Conservation (phyloP, 1,139 yeast genomes). For the Diutina catenulata region DNA sequence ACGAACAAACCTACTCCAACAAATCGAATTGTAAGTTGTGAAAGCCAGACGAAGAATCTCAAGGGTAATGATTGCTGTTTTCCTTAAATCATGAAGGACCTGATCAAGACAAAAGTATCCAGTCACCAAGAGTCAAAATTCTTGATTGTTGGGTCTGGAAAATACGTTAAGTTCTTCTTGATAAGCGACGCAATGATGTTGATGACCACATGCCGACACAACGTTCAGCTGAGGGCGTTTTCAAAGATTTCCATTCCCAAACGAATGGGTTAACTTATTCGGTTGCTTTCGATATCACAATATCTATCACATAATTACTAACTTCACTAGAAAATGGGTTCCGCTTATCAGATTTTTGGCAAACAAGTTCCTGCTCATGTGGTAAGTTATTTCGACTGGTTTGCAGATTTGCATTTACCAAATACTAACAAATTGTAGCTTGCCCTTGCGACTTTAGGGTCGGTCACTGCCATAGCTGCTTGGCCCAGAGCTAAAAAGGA, state of each 20-base stretch:
- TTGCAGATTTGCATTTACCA: not conserved
- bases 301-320: not conserved
- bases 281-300: not conserved
- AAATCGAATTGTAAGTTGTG: too few species aligned
- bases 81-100: too few species aligned
- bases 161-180: too few species aligned
- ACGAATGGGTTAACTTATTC: not conserved
- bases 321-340: slow-evolving; percentile 31
- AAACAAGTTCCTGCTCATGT: slow-evolving; percentile 53
- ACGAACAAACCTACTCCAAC: too few species aligned
- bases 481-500: slow-evolving; percentile 26
- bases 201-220: not conserved
- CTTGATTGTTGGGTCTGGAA: too few species aligned
- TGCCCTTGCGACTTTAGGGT: slow-evolving; percentile 33
- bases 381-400: slow-evolving; percentile 24
- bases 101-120: too few species aligned
- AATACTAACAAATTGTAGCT: slow-evolving; percentile 18
- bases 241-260: not conserved
- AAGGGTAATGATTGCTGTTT: too few species aligned
- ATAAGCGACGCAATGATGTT: not conserved
- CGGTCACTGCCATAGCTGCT: slow-evolving; percentile 31
- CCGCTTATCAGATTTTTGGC: slow-evolving; percentile 53
- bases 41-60: too few species aligned
- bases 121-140: too few species aligned
- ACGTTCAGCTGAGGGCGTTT: not conserved